Evolutionary conservation across 2,329 filamentous ascomycete genomes (phyloP), one percentile per base, ranked within the genome.

Genomic region (Calonectria leucothoes): DNA sequence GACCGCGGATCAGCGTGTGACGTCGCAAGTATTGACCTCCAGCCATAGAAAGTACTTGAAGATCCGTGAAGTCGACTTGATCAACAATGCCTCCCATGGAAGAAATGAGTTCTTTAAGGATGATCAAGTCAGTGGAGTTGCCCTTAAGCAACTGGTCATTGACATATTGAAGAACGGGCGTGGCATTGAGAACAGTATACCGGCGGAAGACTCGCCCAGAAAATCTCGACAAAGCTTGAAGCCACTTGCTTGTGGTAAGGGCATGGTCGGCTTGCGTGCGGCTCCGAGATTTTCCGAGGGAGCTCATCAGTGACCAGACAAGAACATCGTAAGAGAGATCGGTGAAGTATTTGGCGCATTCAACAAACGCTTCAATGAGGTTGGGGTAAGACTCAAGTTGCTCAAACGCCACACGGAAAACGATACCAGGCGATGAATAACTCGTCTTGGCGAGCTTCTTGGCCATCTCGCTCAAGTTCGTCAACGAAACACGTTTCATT

Each of bases 301-400:
- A 92, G 81, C 92, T 97, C 84, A 99, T 91, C 55, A 99, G 88
- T 25, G 95, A 95, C 95, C 96, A 99, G 4, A 95, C 94, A 55
- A 99, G 88, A 37, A 98, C 94, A 83, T 99, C 97, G 82, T 98
- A 98, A 0, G 95, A 96, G 45, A 99, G 87, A 69, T 94, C 93
- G 1, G 96, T 98, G 79, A 98, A 98, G 82, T 98, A 98, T 79
- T 95, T 93, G 48, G 95, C 95, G 81, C 96, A 98, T 82, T 98
- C 95, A 17, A 98, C 96, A 74, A 99, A 95, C 6, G 95, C 95
- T 74, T 98, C 95, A 70, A 98, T 98, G 74, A 99, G 90, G 82
- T 98, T 99, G 82, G 94, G 94, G 83, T 99, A 99, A 0, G 94
- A 93, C 84, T 99, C 96, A 72, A 98, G 95, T 83, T 98, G 96